phyloP scores from a whole-genome alignment of 2,329 filamentous ascomycete species.

The Xylariales sp. region DNA sequence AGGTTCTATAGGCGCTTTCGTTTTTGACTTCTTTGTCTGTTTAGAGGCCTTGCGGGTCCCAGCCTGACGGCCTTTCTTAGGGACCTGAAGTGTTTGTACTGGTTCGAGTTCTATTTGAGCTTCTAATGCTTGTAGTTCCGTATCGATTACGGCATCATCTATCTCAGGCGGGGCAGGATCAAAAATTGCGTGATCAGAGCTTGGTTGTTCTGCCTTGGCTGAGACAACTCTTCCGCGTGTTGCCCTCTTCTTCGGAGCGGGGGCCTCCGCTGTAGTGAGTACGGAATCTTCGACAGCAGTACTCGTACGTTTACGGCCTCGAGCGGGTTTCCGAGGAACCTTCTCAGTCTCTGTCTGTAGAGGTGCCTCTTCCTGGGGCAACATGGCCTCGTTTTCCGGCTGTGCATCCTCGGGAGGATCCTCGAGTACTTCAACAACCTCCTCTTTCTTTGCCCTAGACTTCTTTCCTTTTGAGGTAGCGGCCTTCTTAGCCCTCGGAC shows the following conservation, averaged over 20 bases:
- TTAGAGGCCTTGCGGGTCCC: conserved; percentile 63
- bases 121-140: conserved; percentile 62
- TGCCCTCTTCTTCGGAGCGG: conserved; percentile 69
- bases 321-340: conserved; percentile 52
- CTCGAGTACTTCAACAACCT: conserved; percentile 60
- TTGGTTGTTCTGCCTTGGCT: conserved; percentile 47
- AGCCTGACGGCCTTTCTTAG: conserved; percentile 67
- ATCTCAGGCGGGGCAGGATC: conserved; percentile 59
- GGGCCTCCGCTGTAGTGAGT: conserved; percentile 57
- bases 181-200: conserved; percentile 63
- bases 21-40: conserved; percentile 60
- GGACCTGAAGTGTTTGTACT: conserved; percentile 56
- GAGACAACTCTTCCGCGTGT: conserved; percentile 56
- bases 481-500: conserved; percentile 66
- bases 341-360: conserved; percentile 49
- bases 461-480: conserved; percentile 61
- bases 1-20: conserved; percentile 46
- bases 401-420: conserved; percentile 42
- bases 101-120: conserved; percentile 60
- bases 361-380: conserved; percentile 45
- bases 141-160: conserved; percentile 62
- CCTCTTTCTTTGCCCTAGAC: conserved; percentile 65
- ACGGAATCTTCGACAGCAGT: conserved; percentile 66
- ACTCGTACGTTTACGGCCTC: conserved; percentile 73
- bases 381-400: conserved; percentile 9